phyloP scores from a whole-genome alignment of 2,329 filamentous ascomycete genomes.

The Drechslerella stenobrocha region DNA sequence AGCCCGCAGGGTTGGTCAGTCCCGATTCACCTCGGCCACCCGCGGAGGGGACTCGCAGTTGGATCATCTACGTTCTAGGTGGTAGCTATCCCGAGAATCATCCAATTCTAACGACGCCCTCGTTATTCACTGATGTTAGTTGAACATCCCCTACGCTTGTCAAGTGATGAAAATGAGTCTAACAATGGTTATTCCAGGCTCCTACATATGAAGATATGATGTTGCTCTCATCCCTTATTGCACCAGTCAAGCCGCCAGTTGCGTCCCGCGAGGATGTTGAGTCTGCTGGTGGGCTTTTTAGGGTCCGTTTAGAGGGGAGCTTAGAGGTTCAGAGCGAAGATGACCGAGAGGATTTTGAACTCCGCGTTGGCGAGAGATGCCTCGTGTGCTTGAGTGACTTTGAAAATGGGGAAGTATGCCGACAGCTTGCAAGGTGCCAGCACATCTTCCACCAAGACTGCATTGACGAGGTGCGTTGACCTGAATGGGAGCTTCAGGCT shows the following conservation, averaged over 20 bases:
- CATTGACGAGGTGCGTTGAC: conserved; percentile 66
- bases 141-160: conserved; percentile 4
- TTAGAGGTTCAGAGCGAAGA: conserved; percentile 52
- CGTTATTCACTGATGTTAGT: conserved; percentile 69
- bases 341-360: conserved; percentile 30
- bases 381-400: conserved; percentile 70
- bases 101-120: conserved; percentile 70
- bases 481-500: neutral
- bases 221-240: conserved; percentile 67
- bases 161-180: too few relatives aligned
- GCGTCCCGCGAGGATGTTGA: conserved; percentile 68
- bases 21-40: conserved; percentile 26
- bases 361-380: conserved; percentile 61
- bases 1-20: conserved; percentile 14
- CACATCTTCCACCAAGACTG: conserved; percentile 71
- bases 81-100: conserved; percentile 72
- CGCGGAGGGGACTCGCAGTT: conserved; percentile 64
- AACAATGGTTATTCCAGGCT: conserved; percentile 55
- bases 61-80: conserved; percentile 73
- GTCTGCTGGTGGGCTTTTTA: conserved; percentile 65
- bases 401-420: conserved; percentile 64
- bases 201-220: conserved; percentile 75
- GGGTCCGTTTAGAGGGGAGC: conserved; percentile 54
- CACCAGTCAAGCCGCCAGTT: conserved; percentile 70
- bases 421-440: conserved; percentile 66